phyloP scores from a whole-genome alignment of 179 eudicot genomes.

The Camellia oleifera region DNA sequence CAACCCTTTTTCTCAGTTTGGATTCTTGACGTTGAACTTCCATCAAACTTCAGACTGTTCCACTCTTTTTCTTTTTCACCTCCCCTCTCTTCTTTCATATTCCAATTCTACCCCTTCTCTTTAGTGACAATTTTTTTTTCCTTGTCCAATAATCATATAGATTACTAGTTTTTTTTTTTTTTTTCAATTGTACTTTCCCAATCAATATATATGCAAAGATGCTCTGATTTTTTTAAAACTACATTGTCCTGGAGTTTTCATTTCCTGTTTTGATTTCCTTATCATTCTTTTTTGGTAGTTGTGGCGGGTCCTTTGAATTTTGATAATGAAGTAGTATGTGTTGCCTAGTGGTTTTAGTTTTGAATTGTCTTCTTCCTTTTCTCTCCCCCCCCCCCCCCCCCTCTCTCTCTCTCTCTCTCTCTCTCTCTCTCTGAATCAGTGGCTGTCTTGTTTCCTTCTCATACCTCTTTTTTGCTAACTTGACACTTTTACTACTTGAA shows the following conservation, averaged over 20 bases:
- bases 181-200: constrained; percentile 6
- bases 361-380: constrained; percentile 36
- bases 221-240: not conserved
- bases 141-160: constrained; percentile 6
- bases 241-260: constrained; percentile 34
- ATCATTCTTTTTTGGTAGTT: constrained; percentile 25
- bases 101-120: constrained; percentile 9
- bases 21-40: not conserved
- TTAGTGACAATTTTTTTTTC: not conserved
- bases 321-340: constrained; percentile 26
- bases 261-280: constrained; percentile 31
- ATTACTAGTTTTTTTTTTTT: not conserved
- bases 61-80: not conserved
- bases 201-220: constrained; percentile 4
- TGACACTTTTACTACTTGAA: constrained; percentile 29
- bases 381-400: constrained; percentile 24
- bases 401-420: constrained; percentile 20
- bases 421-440: constrained; percentile 22
- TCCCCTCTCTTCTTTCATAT: not conserved
- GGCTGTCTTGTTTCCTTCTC: constrained; percentile 17
- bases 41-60: not conserved
- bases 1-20: constrained; percentile 7
- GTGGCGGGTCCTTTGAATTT: constrained; percentile 19
- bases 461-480: constrained; percentile 36
- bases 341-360: constrained; percentile 28